These are phyloP conservation scores for Mycosphaerella arachidis DNA, from an alignment of 2,329 filamentous ascomycete species.

Conservation along the genomic window DNA sequence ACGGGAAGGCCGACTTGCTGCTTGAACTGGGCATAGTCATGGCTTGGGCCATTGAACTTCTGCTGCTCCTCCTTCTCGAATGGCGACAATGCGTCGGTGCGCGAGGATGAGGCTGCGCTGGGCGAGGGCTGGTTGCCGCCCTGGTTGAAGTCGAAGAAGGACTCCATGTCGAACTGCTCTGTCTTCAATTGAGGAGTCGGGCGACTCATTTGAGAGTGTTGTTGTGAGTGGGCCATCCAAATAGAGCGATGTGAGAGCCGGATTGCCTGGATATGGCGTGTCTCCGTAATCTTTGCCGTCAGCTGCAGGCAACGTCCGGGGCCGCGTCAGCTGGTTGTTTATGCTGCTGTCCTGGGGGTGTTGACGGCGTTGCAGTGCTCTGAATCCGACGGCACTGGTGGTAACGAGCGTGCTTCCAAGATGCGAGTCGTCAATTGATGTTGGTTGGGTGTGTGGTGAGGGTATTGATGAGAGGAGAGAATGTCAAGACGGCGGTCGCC, in stretches of 20 bases:
- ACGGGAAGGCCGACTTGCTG: slow-evolving; percentile 92
- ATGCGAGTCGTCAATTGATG: neutral
- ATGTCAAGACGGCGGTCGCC: neutral
- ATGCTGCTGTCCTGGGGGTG: neutral
- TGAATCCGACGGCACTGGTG: neutral
- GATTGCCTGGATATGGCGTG: slow-evolving; percentile 4
- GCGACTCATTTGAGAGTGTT: slow-evolving; percentile 20
- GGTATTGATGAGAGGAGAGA: slow-evolving; percentile 2
- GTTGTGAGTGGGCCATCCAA: slow-evolving; percentile 1
- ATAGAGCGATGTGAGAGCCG: neutral
- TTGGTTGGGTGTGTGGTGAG: neutral
- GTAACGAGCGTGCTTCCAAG: neutral
- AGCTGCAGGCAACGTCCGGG: slow-evolving; percentile 3
- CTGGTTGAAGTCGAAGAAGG: slow-evolving; percentile 38
- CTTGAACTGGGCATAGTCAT: slow-evolving; percentile 92
- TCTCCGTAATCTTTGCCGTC: slow-evolving; percentile 1
- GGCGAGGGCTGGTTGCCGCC: slow-evolving; percentile 30
- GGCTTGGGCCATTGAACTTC: slow-evolving; percentile 60
- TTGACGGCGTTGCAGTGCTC: neutral
- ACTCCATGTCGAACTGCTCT: slow-evolving; percentile 38
- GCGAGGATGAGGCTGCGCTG: slow-evolving; percentile 25
- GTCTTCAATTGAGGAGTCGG: slow-evolving; percentile 30
- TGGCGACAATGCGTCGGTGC: slow-evolving; percentile 27
- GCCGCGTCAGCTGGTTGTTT: slow-evolving; percentile 8
- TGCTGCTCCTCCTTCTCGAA: slow-evolving; percentile 36